Base-by-base conservation (phyloP, 306 rosid species). In the Glycine soja region DNA sequence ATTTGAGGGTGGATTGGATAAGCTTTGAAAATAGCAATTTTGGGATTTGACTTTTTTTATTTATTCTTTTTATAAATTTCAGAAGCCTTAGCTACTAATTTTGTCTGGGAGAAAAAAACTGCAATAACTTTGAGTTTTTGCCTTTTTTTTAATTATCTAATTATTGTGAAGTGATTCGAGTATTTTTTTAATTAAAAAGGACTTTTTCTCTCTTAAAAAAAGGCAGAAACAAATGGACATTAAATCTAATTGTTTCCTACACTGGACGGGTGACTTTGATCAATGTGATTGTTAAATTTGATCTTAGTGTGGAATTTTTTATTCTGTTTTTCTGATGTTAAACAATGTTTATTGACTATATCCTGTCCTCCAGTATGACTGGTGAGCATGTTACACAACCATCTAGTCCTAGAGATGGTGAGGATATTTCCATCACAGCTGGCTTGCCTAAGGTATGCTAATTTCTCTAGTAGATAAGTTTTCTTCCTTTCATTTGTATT, bases 321-420 rank as follows among this genome's bases (percentile, higher is more conserved):
- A 24, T 24, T 15, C 67, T 76, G 19, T 78, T 72, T 75, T 30
- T 59, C 52, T 53, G 32, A 7, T 67, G 42, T 48, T 56, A 52
- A 58, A 52, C 15, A 56, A 5, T 43, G 68, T 81, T 74, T 30
- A 14, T 57, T 54, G 70, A 74, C 56, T 69, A 7, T 62, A 63
- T 78, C 70, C 63, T 69, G 63, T 66, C 59, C 75, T 87, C 77
- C 85, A 96, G 99, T 84, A 96, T 96, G 99, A 88, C 94, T 63
- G 97, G 90, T 72, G 99, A 96, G 89, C 94, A 87, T 52, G 54
- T 73, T 78, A 90, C 88, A 32, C 90, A 83, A 38, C 95, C 97
- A 15, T 84, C 94, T 64, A 96, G 99, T 92, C 99, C 99, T 75
- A 91, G 97, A 86, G 99, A 93, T 59, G 99, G 98, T 14, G 99